Evolutionary conservation across 1,284 basidiomycete genomes (phyloP).

Genomic region (Lentinus polychrous): DNA sequence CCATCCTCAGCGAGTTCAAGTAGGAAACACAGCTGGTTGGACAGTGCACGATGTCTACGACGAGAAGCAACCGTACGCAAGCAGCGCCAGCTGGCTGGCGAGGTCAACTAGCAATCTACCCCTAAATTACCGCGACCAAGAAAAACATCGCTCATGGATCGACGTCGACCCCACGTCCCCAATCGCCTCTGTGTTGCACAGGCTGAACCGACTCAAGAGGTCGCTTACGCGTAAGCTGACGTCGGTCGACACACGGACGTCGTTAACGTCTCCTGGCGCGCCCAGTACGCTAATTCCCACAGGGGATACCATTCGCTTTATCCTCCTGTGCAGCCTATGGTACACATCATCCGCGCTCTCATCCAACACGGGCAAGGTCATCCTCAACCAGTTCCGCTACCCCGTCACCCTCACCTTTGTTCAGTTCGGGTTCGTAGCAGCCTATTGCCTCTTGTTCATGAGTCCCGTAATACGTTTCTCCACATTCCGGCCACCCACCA

Average conservation of each 20-base stretch:
- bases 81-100: constrained; percentile 14
- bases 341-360: constrained; percentile 82
- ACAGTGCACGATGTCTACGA: constrained; percentile 12
- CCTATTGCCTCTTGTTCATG: constrained; percentile 80
- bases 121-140: constrained; percentile 11
- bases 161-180: constrained; percentile 2
- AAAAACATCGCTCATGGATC: constrained; percentile 8
- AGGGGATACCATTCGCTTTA: constrained; percentile 36
- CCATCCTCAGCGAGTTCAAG: constrained; percentile 2
- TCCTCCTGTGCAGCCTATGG: constrained; percentile 73
- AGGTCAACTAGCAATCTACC: constrained; percentile 9
- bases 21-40: constrained; percentile 10
- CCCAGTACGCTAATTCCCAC: constrained; percentile 17
- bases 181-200: background rate
- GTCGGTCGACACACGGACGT: constrained; percentile 1
- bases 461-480: constrained; percentile 64
- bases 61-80: constrained; percentile 5
- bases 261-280: background rate
- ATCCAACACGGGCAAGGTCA: constrained; percentile 85
- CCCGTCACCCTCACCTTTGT: constrained; percentile 93
- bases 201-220: constrained; percentile 10
- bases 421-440: constrained; percentile 92
- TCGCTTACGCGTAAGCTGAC: constrained; percentile 7
- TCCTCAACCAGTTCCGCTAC: constrained; percentile 82
- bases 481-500: constrained; percentile 63